Conservation (phyloP, 352 stramenopile genomes). For the Phytophthora foliorum region DNA sequence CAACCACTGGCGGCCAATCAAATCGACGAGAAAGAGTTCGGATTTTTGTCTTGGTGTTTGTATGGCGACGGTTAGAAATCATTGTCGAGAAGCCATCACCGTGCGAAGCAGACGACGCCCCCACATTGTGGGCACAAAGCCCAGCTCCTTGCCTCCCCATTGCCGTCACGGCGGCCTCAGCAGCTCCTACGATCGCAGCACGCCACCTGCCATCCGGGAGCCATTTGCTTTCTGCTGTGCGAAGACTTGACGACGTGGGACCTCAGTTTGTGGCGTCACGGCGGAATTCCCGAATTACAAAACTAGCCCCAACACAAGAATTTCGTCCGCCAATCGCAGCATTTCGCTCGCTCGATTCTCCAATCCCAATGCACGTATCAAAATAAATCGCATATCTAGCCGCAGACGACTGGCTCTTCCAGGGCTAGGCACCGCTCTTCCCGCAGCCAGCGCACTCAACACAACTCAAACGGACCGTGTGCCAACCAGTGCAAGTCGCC, state of each 20-base stretch:
- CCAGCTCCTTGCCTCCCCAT: not conserved
- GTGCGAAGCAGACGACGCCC: not conserved
- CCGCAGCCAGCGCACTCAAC: constrained; percentile 17
- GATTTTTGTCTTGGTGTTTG: constrained; percentile 23
- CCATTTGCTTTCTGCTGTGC: constrained; percentile 33
- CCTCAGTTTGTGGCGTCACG: constrained; percentile 5
- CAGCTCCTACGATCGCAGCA: constrained; percentile 29
- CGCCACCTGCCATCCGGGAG: constrained; percentile 30
- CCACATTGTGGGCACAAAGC: not conserved
- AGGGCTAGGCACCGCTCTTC: constrained; percentile 27
- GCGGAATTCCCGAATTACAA: constrained; percentile 11
- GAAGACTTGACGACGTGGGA: constrained; percentile 28
- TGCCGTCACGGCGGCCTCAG: not conserved
- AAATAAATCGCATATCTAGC: constrained; percentile 22
- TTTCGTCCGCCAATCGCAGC: not conserved
- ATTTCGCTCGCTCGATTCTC: not conserved
- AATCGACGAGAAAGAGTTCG: constrained; percentile 9
- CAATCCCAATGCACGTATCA: constrained; percentile 12
- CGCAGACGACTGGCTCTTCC: constrained; percentile 31
- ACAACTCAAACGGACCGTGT: constrained; percentile 29
- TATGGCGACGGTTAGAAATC: not conserved
- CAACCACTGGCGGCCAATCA: constrained; percentile 22
- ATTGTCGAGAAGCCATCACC: constrained; percentile 3
- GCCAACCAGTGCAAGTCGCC: constrained; percentile 2
- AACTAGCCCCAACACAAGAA: not conserved